Evolutionary conservation across 768 basidiomycete genomes (phyloP).

Genomic region (Tulasnella sp.): DNA sequence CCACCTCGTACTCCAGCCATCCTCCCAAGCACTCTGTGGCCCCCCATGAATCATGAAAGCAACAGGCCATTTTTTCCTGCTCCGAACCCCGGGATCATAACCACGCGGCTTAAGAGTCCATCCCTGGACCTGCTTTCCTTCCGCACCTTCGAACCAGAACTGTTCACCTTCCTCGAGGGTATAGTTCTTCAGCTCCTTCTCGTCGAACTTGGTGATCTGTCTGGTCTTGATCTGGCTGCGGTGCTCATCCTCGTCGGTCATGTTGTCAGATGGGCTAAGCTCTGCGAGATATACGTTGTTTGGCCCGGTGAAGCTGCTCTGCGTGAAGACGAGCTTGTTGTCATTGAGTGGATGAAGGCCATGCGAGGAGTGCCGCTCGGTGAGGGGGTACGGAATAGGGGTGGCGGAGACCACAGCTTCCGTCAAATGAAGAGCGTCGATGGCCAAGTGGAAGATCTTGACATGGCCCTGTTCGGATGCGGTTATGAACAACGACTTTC

Average conservation of each 20-base stretch:
- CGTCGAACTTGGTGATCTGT: slow-evolving; percentile 58
- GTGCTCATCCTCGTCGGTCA: slow-evolving; percentile 28
- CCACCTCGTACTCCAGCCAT: slow-evolving; percentile 87
- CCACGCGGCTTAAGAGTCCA: slow-evolving; percentile 76
- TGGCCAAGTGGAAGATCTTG: slow-evolving; percentile 38
- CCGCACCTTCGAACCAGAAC: slow-evolving; percentile 83
- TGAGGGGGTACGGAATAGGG: slow-evolving; percentile 59
- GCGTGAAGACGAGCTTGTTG: slow-evolving; percentile 58
- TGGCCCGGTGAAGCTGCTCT: slow-evolving; percentile 65
- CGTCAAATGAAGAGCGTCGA: not conserved
- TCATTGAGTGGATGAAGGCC: slow-evolving; percentile 50
- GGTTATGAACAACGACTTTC: slow-evolving; percentile 22
- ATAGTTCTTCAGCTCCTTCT: slow-evolving; percentile 45
- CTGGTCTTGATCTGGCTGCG: slow-evolving; percentile 28
- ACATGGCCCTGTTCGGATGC: slow-evolving; percentile 43
- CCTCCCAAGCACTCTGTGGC: slow-evolving; percentile 79
- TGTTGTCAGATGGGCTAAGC: slow-evolving; percentile 30
- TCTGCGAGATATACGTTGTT: slow-evolving; percentile 66
- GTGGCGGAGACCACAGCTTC: too few species aligned
- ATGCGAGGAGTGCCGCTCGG: slow-evolving; percentile 45
- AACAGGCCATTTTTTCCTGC: slow-evolving; percentile 53
- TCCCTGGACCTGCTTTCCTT: slow-evolving; percentile 65
- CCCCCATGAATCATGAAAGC: slow-evolving; percentile 78
- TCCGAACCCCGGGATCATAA: slow-evolving; percentile 35
- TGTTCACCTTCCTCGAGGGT: slow-evolving; percentile 55